Evolutionary conservation across 805 yeast genomes (phyloP), one percentile per base, ranked within the genome.

Genomic region (Blastobotrys chiropterorum): DNA sequence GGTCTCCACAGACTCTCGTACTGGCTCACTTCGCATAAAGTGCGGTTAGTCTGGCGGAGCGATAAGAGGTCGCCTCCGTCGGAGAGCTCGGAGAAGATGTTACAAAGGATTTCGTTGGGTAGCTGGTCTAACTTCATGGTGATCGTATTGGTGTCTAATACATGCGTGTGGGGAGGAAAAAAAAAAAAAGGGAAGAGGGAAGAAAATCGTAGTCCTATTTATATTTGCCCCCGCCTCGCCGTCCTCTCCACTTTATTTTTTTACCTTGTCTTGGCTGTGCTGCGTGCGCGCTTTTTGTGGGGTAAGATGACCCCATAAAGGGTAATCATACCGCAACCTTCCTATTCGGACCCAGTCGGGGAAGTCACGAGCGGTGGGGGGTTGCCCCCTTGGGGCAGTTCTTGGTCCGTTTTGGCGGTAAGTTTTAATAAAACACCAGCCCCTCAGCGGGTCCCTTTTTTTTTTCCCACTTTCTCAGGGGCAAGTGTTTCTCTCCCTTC

Each of bases 51-150:
- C n/a, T 38, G 30, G 22, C 20, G 22, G 5, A 40, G 22, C 15
- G 44, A 13, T 13, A 20, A n/a, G 16, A 47, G 19, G 39, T 40
- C 50, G 16, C 14, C 22, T 11, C 13, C 38, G 30, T 17, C 34
- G 19, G 21, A n/a, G 3, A 44, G 19, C 20, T 38, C 19, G 15
- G 19, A n/a, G 15, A 47, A 19, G 44, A 47, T 47, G 22, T 47
- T 17, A 11, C 16, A 14, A 21, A 47, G 45, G 13, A 47, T 21
- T 19, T 47, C 50, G 3, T 19, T 20, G 7, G 50, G 50, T 13
- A 47, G 50, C 15, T 38, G n/a, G 19, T 47, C 45, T 26, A 47
- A 20, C 26, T 47, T 38, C 45, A 46, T 46, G 44, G 44, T 39
- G 6, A 11, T 8, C 14, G 38, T 31, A 31, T 14, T 14, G 14